Percentiles rank a stretch among this genome's conserved stretches.
These are phyloP conservation scores for Insectozyma bohioensis DNA, from an alignment of 1,139 yeast genomes.

Conservation along the genomic window DNA sequence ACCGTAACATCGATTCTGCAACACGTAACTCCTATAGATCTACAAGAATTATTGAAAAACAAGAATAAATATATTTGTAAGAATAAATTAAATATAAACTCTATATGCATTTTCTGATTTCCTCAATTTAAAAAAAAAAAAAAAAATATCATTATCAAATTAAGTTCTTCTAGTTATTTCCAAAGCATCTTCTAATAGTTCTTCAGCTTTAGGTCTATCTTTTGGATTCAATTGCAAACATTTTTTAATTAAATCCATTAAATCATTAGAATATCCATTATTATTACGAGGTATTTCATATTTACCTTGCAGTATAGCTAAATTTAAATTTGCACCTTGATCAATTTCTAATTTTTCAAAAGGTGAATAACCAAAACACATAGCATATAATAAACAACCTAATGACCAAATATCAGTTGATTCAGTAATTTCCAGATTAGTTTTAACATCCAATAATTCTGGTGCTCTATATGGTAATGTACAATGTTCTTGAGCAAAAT, in stretches of 20 bases:
- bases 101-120: too few relatives aligned
- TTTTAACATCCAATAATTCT: conserved; percentile 75
- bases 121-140: too few relatives aligned
- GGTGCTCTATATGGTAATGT: conserved; percentile 90
- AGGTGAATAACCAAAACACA: conserved; percentile 80
- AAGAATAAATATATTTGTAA: too few relatives aligned
- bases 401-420: conserved; percentile 87
- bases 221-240: conserved; percentile 64
- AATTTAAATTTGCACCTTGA: conserved; percentile 76
- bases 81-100: too few relatives aligned
- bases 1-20: too few relatives aligned
- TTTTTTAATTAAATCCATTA: conserved; percentile 53
- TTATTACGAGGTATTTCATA: conserved; percentile 57
- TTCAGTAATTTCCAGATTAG: conserved; percentile 64
- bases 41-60: too few relatives aligned
- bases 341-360: conserved; percentile 81
- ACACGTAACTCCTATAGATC: too few relatives aligned
- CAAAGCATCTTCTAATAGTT: conserved; percentile 50
- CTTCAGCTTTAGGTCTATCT: conserved; percentile 62
- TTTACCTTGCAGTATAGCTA: conserved; percentile 74
- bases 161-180: conserved; percentile 28
- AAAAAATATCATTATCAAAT: too few relatives aligned
- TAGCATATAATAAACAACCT: conserved; percentile 78
- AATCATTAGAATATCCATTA: conserved; percentile 49
- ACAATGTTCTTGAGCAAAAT: conserved; percentile 81